Conservation (phyloP, 139 green algal genomes). For the Chlorokybus atmophyticus region DNA sequence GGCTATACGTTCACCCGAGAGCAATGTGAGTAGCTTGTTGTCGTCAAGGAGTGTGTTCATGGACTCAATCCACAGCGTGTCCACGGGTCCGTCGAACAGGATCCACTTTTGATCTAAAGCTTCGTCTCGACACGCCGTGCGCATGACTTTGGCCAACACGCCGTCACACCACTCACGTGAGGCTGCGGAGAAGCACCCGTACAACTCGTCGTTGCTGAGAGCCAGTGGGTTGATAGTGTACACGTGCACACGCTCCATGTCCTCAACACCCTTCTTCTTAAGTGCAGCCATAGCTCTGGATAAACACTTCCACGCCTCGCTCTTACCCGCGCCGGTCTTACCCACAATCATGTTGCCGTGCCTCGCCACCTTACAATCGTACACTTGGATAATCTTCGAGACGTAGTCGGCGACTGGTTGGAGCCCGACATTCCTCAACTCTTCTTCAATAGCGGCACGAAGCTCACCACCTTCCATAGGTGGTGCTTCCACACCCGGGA, state of each 20-base stretch:
- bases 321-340: constrained; percentile 67
- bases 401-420: constrained; percentile 34
- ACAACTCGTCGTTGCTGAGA: constrained; percentile 68
- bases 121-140: constrained; percentile 55
- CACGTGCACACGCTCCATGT: constrained; percentile 42
- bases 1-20: constrained; percentile 58
- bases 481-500: constrained; percentile 65
- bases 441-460: constrained; percentile 42
- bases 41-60: constrained; percentile 75
- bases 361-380: constrained; percentile 74
- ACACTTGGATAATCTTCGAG: constrained; percentile 49
- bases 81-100: constrained; percentile 67
- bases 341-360: constrained; percentile 88
- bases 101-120: constrained; percentile 56
- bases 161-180: constrained; percentile 64
- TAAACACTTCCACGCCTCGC: constrained; percentile 60
- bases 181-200: constrained; percentile 54
- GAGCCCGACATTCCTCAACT: constrained; percentile 50
- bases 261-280: constrained; percentile 14
- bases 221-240: constrained; percentile 71
- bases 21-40: constrained; percentile 68
- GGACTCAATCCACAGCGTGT: constrained; percentile 71
- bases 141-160: constrained; percentile 56
- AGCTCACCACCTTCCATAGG: constrained; percentile 42
- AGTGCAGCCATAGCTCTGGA: constrained; percentile 45